Percentiles rank a stretch among this genome's conserved stretches.
Evolutionary conservation across 1,139 yeast genomes (phyloP).

Genomic region (Zygosaccharomyces sapae): DNA sequence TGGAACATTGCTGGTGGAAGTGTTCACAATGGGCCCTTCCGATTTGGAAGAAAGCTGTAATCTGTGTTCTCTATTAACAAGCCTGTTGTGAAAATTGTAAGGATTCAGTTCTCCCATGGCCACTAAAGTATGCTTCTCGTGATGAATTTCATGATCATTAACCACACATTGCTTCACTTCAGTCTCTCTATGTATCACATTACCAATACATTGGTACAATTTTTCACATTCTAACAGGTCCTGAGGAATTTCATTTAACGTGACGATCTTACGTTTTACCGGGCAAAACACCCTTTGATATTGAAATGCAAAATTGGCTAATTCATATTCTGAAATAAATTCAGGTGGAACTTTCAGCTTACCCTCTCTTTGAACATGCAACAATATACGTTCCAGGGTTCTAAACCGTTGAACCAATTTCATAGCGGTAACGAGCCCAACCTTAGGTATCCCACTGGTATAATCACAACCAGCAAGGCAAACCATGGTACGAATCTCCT

Average conservation of each 20-base stretch:
- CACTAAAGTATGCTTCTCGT: slow-evolving; percentile 48
- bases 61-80: slow-evolving; percentile 39
- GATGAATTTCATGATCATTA: slow-evolving; percentile 37
- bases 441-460: slow-evolving; percentile 75
- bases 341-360: slow-evolving; percentile 51
- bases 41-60: slow-evolving; percentile 30
- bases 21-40: slow-evolving; percentile 8
- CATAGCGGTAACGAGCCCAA: slow-evolving; percentile 82
- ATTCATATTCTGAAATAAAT: slow-evolving; percentile 56
- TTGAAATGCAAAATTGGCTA: slow-evolving; percentile 77
- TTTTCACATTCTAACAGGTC: slow-evolving; percentile 37
- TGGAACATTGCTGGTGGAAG: not conserved
- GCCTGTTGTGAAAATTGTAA: slow-evolving; percentile 44
- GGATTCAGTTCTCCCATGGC: slow-evolving; percentile 72
- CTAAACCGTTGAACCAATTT: slow-evolving; percentile 50
- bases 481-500: slow-evolving; percentile 72
- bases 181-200: slow-evolving; percentile 26
- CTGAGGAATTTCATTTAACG: slow-evolving; percentile 56
- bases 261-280: slow-evolving; percentile 41
- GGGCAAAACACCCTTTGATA: slow-evolving; percentile 87
- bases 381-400: slow-evolving; percentile 52
- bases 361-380: slow-evolving; percentile 60
- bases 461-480: slow-evolving; percentile 95
- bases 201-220: slow-evolving; percentile 63
- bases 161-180: slow-evolving; percentile 27